A percentile compares a stretch with the other conserved stretches of the same genome.
These are phyloP conservation scores for Pisolithus thermaeus DNA, from an alignment of 1,284 basidiomycete species.

Conservation along the genomic window DNA sequence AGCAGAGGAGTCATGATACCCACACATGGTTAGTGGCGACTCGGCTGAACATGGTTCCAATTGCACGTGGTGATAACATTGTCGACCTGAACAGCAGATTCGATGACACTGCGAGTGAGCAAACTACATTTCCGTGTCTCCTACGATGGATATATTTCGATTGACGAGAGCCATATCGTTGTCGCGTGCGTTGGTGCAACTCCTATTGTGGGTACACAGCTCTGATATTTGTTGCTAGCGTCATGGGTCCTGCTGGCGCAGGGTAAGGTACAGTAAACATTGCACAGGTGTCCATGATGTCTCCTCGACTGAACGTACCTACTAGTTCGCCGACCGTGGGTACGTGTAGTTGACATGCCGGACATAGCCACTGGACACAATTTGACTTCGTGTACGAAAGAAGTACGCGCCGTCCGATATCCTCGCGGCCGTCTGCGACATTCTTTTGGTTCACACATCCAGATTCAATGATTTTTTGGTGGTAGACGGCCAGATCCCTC, in stretches of 20 bases:
- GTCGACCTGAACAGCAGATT: neutral
- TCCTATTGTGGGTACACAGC: neutral
- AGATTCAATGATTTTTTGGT: neutral
- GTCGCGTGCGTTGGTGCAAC: neutral
- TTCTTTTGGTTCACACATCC: neutral
- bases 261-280: neutral
- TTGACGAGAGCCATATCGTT: neutral
- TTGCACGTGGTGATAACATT: neutral
- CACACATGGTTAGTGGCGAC: neutral
- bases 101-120: neutral
- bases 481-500: neutral
- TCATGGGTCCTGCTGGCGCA: neutral
- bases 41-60: neutral
- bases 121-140: neutral
- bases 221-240: neutral
- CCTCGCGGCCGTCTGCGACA: neutral
- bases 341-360: neutral
- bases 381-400: neutral
- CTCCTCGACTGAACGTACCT: neutral
- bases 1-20: neutral
- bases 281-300: neutral
- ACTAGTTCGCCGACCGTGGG: neutral
- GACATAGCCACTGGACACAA: neutral
- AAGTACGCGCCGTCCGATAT: constrained; percentile 4
- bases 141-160: neutral